Percentiles rank a stretch among this genome's conserved stretches.
phyloP scores from a whole-genome alignment of 208 protist genomes.

The Trichomonas vaginalis region DNA sequence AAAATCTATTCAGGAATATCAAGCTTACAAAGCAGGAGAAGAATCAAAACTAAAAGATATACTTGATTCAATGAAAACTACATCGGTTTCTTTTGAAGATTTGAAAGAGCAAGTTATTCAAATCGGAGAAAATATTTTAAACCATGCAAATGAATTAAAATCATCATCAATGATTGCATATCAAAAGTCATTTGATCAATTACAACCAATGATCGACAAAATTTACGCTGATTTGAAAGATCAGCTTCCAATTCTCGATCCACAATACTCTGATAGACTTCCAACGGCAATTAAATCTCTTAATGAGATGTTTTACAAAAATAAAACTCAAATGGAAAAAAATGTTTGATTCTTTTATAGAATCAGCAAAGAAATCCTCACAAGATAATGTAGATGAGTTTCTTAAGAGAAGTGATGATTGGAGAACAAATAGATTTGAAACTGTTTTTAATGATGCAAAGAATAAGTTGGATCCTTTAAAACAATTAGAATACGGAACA shows the following conservation, averaged over 20 bases:
- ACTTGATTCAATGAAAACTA: neutral
- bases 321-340: neutral
- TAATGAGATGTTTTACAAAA: neutral
- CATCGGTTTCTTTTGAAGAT: neutral
- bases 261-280: neutral
- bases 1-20: neutral
- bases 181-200: neutral
- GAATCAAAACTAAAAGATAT: neutral
- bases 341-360: neutral
- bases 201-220: neutral
- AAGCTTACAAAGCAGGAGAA: neutral
- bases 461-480: neutral
- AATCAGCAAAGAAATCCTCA: neutral
- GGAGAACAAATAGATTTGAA: neutral
- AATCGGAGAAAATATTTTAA: neutral
- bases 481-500: neutral
- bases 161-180: neutral
- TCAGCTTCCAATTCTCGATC: neutral
- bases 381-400: neutral
- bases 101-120: neutral
- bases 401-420: neutral
- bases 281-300: neutral
- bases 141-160: neutral
- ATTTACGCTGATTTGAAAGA: neutral
- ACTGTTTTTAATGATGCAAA: neutral